Evolutionary conservation across 768 basidiomycete genomes (phyloP), one percentile per base, ranked within the genome.

Genomic region (Paxillus involutus): DNA sequence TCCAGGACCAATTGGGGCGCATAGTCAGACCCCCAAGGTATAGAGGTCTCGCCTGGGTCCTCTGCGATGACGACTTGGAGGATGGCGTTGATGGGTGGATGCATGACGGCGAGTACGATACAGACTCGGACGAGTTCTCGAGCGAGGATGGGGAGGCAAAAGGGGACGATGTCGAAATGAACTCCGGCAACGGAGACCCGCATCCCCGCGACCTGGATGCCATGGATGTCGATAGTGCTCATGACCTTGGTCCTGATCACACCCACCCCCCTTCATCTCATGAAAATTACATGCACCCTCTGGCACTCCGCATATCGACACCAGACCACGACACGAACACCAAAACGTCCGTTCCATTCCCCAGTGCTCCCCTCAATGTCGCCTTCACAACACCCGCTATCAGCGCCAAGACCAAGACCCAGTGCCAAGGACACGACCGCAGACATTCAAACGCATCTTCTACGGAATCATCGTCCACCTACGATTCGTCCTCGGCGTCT

Each of bases 21-120:
- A 63, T 66, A 52, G 39, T 69, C 10, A 58, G 68, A 21, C 66
- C 75, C 4, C 81, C 82, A 5, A 57, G 66, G 26, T 86, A 85
- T 67, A 69, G 91, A n/a, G 91, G 91, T 0, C 81, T 93, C 52
- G 73, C 89, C n/a, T 91, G 89, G 84, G 91, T 91, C 62, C 78
- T 89, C 41, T 84, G 82, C 58, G 88, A 89, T 61, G 90, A 89
- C 45, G 88, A 90, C 66, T 60, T 81, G 51, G 67, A 72, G 36
- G 69, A 71, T 26, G 68, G 73, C 9, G 66, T 12, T 35, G 13
- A 10, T 35, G 35, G 68, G 26, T 59, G 58, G 29, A 63, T 63
- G 11, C 67, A 68, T 17, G 68, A 68, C 33, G 60, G 63, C 3
- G 69, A 68, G 36, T 70, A 68, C 39, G 72, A 69, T 48, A 60